Percentiles rank a stretch among this genome's conserved stretches.
Conservation (phyloP, 2,329 filamentous ascomycete species). For the Cordyceps militaris region DNA sequence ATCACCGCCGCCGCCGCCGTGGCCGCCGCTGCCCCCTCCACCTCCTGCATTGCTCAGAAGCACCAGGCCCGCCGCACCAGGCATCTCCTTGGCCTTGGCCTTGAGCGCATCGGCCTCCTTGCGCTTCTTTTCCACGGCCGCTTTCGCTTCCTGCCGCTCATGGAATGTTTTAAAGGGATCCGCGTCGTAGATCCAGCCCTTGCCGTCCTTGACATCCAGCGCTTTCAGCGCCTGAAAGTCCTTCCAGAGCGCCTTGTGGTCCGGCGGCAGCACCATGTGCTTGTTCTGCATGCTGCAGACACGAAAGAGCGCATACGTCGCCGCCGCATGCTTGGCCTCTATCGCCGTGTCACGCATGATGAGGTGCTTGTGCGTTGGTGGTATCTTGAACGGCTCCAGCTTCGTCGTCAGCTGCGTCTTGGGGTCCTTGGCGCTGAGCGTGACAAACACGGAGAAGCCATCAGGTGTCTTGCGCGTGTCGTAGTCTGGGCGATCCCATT, state of each 20-base stretch:
- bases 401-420: constrained; percentile 75
- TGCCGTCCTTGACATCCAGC: constrained; percentile 69
- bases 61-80: constrained; percentile 49
- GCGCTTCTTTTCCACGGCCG: constrained; percentile 69
- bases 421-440: constrained; percentile 64
- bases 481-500: constrained; percentile 92
- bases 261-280: constrained; percentile 87
- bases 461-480: constrained; percentile 68
- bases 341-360: constrained; percentile 71
- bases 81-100: constrained; percentile 60
- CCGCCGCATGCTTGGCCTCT: constrained; percentile 89
- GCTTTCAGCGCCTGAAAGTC: constrained; percentile 78
- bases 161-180: constrained; percentile 81
- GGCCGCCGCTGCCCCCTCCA: not conserved
- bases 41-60: constrained; percentile 39
- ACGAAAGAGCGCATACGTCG: constrained; percentile 83
- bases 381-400: constrained; percentile 77
- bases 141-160: constrained; percentile 73
- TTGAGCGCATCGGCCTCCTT: constrained; percentile 61
- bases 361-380: constrained; percentile 66
- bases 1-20: constrained; percentile 16
- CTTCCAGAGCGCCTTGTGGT: constrained; percentile 87
- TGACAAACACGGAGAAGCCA: constrained; percentile 74
- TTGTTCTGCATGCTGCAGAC: constrained; percentile 95
- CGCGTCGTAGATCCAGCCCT: constrained; percentile 85